Conservation (phyloP, 306 rosid species). For the Glycine latifolia region DNA sequence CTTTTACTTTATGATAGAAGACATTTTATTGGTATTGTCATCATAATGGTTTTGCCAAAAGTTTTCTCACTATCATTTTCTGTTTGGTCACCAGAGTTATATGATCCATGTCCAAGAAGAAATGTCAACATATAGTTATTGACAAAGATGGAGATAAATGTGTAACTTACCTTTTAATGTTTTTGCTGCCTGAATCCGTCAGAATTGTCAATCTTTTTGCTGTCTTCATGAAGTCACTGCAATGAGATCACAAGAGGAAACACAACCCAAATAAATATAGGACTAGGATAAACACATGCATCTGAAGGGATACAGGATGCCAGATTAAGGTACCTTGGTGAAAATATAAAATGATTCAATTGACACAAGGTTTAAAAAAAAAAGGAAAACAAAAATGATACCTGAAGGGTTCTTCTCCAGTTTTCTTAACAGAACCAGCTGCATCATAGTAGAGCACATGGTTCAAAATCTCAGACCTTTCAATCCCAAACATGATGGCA, state of each 20-base stretch:
- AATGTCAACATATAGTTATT: not conserved
- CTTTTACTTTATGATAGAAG: constrained; percentile 8
- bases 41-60: not conserved
- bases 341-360: not conserved
- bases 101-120: constrained; percentile 23
- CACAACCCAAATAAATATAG: constrained; percentile 2
- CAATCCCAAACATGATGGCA: constrained; percentile 82
- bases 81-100: constrained; percentile 18
- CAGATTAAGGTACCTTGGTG: not conserved
- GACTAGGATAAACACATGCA: not conserved
- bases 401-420: constrained; percentile 96
- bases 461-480: constrained; percentile 64
- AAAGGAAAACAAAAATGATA: constrained; percentile 16
- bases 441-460: constrained; percentile 79
- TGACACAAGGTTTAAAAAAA: not conserved
- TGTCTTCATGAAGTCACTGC: constrained; percentile 83
- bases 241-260: constrained; percentile 36
- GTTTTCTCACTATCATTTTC: not conserved
- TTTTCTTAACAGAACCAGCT: constrained; percentile 69
- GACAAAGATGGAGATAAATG: not conserved
- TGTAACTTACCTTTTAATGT: constrained; percentile 61
- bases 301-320: not conserved
- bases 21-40: constrained; percentile 1
- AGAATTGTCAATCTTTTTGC: constrained; percentile 84
- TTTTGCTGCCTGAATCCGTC: constrained; percentile 61